phyloP scores from a whole-genome alignment of 129 eudicot species.

The Apium graveolens region DNA sequence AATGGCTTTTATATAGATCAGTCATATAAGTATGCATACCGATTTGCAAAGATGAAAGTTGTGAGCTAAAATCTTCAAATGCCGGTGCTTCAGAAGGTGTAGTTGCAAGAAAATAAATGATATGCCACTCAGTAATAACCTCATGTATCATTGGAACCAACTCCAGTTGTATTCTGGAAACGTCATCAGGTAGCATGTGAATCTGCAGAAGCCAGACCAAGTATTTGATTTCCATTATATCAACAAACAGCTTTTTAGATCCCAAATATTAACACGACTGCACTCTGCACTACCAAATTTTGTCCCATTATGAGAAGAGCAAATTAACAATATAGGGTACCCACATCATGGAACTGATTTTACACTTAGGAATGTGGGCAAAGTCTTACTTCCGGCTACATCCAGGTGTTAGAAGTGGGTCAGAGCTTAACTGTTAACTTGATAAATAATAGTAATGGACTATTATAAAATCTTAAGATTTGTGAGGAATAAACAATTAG shows the following conservation, averaged over 20 bases:
- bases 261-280: neutral
- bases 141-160: constrained; percentile 84
- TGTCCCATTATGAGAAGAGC: neutral
- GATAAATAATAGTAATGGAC: neutral
- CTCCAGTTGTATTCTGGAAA: constrained; percentile 68
- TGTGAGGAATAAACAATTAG: neutral
- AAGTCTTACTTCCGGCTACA: too few relatives aligned
- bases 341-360: neutral
- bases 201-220: constrained; percentile 49
- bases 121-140: constrained; percentile 81
- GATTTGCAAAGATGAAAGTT: constrained; percentile 69
- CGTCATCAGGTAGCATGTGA: constrained; percentile 66
- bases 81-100: constrained; percentile 77
- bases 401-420: neutral
- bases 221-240: neutral
- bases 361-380: neutral
- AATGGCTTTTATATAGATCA: neutral
- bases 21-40: constrained; percentile 34
- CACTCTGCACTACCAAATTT: neutral
- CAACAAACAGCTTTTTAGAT: neutral
- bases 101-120: constrained; percentile 68
- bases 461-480: neutral
- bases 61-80: constrained; percentile 78
- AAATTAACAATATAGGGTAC: neutral
- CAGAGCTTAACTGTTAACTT: neutral